These are phyloP conservation scores for Thalassiosira profunda DNA, from an alignment of 108 stramenopile species.

Conservation along the genomic window DNA sequence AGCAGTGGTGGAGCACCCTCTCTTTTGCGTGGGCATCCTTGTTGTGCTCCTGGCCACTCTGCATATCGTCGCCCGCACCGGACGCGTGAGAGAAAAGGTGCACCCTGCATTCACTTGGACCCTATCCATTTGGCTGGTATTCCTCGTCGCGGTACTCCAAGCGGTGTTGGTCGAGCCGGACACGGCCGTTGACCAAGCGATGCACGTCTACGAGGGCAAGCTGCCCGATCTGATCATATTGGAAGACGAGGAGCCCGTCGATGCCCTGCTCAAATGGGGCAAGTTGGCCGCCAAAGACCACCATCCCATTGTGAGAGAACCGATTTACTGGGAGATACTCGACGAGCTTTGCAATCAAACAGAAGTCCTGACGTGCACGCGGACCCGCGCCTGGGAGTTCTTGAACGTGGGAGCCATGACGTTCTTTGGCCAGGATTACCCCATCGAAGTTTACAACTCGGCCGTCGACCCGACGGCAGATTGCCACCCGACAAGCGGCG, in stretches of 20 bases:
- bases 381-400: conserved; percentile 47
- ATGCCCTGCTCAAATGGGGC: conserved; percentile 52
- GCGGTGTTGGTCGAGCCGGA: conserved; percentile 49
- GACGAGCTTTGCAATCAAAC: conserved; percentile 47
- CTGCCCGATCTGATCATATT: conserved; percentile 46
- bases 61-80: conserved; percentile 9
- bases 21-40: conserved; percentile 36
- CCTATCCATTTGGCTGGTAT: conserved; percentile 9
- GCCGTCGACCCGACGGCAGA: conserved; percentile 38
- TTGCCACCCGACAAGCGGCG: conserved; percentile 8
- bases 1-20: conserved; percentile 36
- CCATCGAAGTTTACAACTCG: conserved; percentile 53
- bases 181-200: conserved; percentile 31
- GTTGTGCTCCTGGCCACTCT: conserved; percentile 17
- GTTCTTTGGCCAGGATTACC: conserved; percentile 33
- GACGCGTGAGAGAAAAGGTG: conserved; percentile 14
- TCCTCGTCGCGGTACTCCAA: conserved; percentile 35
- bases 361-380: conserved; percentile 27
- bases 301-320: conserved; percentile 53
- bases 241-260: conserved; percentile 54
- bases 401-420: conserved; percentile 52
- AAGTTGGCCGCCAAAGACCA: conserved; percentile 45
- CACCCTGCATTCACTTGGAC: conserved; percentile 8
- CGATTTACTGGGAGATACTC: conserved; percentile 43
- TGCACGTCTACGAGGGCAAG: conserved; percentile 51